These are phyloP conservation scores for Dionaea muscipula DNA, from an alignment of 179 eudicot genomes.

Conservation along the genomic window DNA sequence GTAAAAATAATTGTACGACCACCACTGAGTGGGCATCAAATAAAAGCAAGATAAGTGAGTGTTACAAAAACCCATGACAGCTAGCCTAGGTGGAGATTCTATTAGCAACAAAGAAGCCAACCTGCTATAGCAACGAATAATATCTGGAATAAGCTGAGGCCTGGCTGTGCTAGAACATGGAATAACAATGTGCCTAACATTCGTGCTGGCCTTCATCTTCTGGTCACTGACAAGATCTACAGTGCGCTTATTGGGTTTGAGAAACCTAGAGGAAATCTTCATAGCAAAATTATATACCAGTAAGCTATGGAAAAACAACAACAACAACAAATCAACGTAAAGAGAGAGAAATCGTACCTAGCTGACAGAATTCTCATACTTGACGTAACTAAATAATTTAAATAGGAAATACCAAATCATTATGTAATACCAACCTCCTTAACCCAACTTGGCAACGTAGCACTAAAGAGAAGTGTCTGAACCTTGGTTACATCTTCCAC, in stretches of 20 bases:
- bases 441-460: constrained; percentile 86
- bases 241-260: constrained; percentile 58
- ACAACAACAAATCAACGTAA: too few relatives aligned
- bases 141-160: constrained; percentile 78
- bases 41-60: neutral
- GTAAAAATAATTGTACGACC: constrained; percentile 78
- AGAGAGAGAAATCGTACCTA: too few relatives aligned
- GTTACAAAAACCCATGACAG: neutral
- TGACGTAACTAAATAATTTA: too few relatives aligned
- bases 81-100: neutral
- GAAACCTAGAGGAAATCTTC: constrained; percentile 62
- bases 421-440: constrained; percentile 36
- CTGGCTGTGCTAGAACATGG: constrained; percentile 77
- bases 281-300: constrained; percentile 10
- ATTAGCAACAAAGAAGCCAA: constrained; percentile 11
- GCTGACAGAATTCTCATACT: too few relatives aligned
- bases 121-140: constrained; percentile 84
- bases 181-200: constrained; percentile 74
- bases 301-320: neutral
- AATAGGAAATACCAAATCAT: too few relatives aligned
- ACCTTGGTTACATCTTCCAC: constrained; percentile 79
- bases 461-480: constrained; percentile 91
- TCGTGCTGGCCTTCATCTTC: constrained; percentile 90
- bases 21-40: constrained; percentile 34
- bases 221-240: constrained; percentile 94